Conservation (phyloP, 176 grass and related monocot species). For the Oryza coarctata region DNA sequence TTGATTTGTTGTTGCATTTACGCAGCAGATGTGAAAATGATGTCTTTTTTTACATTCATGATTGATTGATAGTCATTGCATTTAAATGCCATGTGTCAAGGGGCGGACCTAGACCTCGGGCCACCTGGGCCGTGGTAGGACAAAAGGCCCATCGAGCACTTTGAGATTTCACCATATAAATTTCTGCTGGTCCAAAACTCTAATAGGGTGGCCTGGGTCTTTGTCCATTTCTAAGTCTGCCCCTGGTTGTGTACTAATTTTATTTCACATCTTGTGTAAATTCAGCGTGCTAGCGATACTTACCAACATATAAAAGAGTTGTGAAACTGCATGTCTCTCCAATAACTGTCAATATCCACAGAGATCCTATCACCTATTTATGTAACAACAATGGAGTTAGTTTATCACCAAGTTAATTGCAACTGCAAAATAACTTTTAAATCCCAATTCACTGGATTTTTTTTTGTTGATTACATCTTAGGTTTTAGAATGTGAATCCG, state of each 20-base stretch:
- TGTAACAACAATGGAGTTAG: background rate
- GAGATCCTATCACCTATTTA: constrained; percentile 60
- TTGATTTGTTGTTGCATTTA: background rate
- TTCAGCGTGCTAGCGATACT: constrained; percentile 2
- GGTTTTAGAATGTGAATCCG: too few relatives aligned
- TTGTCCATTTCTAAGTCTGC: too few relatives aligned
- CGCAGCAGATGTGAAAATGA: background rate
- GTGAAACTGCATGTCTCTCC: constrained; percentile 79
- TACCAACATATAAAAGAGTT: constrained; percentile 71
- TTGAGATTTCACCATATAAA: too few relatives aligned
- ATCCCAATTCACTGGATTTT: too few relatives aligned
- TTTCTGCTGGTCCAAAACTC: too few relatives aligned
- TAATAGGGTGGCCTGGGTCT: too few relatives aligned
- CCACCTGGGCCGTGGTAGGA: too few relatives aligned
- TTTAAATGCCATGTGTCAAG: background rate
- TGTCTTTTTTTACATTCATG: background rate
- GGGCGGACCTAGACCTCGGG: too few relatives aligned
- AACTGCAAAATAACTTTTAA: background rate
- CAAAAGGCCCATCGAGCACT: too few relatives aligned
- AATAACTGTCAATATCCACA: constrained; percentile 69
- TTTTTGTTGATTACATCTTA: too few relatives aligned
- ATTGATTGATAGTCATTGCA: background rate
- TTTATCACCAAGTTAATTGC: background rate
- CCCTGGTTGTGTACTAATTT: background rate
- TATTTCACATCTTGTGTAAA: background rate